phyloP scores from a whole-genome alignment of 768 basidiomycete species.

The Gloeopeniophorella convolvens region DNA sequence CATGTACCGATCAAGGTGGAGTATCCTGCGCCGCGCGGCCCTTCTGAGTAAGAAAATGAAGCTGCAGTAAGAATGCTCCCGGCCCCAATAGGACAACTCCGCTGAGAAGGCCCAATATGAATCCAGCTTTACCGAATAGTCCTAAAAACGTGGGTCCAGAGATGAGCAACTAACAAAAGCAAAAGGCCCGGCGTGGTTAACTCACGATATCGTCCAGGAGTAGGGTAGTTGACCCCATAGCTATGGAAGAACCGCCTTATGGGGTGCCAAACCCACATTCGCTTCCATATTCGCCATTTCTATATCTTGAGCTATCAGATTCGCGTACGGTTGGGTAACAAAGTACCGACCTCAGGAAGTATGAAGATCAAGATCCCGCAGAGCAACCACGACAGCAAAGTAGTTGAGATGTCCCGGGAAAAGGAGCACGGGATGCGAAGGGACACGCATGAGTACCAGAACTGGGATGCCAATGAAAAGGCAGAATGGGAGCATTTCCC shows the following conservation, averaged over 20 bases:
- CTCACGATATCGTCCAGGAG: constrained; percentile 1
- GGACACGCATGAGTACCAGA: neutral
- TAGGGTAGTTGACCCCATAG: neutral
- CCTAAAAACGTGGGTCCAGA: neutral
- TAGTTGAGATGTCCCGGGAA: neutral
- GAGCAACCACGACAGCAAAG: neutral
- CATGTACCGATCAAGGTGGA: neutral
- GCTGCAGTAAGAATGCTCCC: neutral
- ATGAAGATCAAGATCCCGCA: neutral
- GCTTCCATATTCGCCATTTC: neutral
- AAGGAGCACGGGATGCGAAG: neutral
- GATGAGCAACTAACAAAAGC: neutral
- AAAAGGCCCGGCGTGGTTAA: neutral
- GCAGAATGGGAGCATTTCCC: neutral
- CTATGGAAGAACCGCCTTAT: neutral
- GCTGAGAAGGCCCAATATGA: neutral
- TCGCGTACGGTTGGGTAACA: neutral
- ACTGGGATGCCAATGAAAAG: neutral
- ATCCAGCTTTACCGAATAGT: neutral
- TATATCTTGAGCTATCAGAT: neutral
- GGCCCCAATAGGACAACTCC: neutral
- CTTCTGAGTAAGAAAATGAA: neutral
- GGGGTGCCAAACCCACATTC: neutral
- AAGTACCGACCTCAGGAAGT: neutral
- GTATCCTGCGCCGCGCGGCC: too few species aligned